Conservation (phyloP, 2,329 filamentous ascomycete species). For the Trichoderma sp. region DNA sequence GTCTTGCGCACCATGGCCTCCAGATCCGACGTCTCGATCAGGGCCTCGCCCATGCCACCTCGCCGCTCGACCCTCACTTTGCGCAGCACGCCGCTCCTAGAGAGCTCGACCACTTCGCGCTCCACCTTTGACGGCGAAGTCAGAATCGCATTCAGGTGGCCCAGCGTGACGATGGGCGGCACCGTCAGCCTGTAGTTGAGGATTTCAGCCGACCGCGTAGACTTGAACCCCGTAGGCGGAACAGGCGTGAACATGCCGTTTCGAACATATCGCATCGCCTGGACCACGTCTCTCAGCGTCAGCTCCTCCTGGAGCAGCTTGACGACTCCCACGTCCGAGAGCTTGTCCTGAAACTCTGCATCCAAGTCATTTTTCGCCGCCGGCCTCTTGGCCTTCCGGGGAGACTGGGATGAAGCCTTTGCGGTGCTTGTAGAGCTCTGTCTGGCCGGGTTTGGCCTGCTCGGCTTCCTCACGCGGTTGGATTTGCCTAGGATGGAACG, state of each 20-base stretch:
- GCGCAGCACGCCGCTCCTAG: conserved; percentile 54
- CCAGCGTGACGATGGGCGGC: conserved; percentile 62
- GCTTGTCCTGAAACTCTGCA: conserved; percentile 41
- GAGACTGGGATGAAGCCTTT: conserved; percentile 25
- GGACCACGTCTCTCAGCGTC: conserved; percentile 58
- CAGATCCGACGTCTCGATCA: conserved; percentile 59
- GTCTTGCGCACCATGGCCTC: conserved; percentile 44
- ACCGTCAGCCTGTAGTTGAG: conserved; percentile 58
- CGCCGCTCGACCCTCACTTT: conserved; percentile 62
- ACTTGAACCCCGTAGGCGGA: conserved; percentile 62
- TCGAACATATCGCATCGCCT: conserved; percentile 62
- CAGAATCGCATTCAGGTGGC: conserved; percentile 64
- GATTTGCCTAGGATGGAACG: conserved; percentile 40
- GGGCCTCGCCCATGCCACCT: conserved; percentile 60
- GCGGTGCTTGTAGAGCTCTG: not conserved
- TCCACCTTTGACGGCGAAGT: conserved; percentile 62
- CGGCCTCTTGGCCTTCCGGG: conserved; percentile 27
- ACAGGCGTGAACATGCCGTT: conserved; percentile 62
- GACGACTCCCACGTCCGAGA: conserved; percentile 60
- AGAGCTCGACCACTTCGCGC: conserved; percentile 62
- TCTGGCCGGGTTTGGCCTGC: not conserved
- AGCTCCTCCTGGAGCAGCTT: conserved; percentile 54
- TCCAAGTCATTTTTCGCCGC: conserved; percentile 26
- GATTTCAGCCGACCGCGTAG: conserved; percentile 59
- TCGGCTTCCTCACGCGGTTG: conserved; percentile 35